A percentile compares a stretch with the other conserved stretches of the same genome.
Evolutionary conservation across 164 flowering plant genomes (phyloP).

Genomic region (Stephania yunnanensis): DNA sequence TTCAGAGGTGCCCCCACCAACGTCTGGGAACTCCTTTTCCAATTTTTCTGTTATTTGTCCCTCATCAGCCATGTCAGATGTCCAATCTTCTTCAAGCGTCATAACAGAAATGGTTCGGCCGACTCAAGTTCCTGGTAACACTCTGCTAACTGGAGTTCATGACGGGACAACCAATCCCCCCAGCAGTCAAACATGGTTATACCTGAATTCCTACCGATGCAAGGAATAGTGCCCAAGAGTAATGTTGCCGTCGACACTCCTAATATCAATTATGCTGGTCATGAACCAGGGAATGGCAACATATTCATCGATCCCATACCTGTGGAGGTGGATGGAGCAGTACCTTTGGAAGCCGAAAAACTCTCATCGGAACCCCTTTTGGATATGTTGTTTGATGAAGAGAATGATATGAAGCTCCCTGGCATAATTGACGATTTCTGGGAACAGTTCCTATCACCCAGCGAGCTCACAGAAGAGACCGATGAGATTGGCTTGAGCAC

Average conservation of each 20-base stretch:
- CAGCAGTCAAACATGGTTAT: conserved; percentile 31
- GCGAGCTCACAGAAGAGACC: conserved; percentile 26
- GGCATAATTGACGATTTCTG: conserved; percentile 44
- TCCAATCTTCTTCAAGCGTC: conserved; percentile 27
- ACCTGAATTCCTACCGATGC: conserved; percentile 38
- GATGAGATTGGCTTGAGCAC: conserved; percentile 39
- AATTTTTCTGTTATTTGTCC: conserved; percentile 21
- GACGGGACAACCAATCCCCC: conserved; percentile 20
- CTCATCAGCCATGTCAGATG: conserved; percentile 34
- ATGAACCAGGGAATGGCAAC: conserved; percentile 25
- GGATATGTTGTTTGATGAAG: conserved; percentile 38
- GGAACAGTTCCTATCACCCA: conserved; percentile 53
- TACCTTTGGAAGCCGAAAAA: conserved; percentile 35
- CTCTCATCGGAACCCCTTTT: conserved; percentile 28
- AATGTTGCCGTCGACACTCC: conserved; percentile 26
- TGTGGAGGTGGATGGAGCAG: conserved; percentile 29
- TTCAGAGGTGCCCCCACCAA: conserved; percentile 48
- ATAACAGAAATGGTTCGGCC: conserved; percentile 27
- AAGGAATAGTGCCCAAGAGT: conserved; percentile 36
- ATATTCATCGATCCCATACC: conserved; percentile 35
- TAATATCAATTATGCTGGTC: conserved; percentile 21
- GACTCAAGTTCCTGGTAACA: conserved; percentile 27
- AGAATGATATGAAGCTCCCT: conserved; percentile 22
- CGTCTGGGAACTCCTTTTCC: conserved; percentile 31
- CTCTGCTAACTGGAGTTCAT: conserved; percentile 26